phyloP scores from a whole-genome alignment of 1,284 basidiomycete genomes.

The Microbotryum saponariae region DNA sequence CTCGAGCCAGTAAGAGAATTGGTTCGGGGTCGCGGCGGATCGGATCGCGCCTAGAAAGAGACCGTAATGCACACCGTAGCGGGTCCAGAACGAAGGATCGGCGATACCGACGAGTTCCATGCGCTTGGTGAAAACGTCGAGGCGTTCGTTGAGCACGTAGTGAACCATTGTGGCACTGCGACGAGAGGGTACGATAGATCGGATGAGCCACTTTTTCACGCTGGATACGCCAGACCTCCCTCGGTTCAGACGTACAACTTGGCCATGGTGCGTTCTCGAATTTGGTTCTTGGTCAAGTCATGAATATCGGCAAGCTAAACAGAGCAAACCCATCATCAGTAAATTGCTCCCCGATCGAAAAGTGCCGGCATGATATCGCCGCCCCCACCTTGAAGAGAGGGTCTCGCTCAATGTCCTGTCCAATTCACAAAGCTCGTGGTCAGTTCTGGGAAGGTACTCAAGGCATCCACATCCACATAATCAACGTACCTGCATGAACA shows the following conservation, averaged over 20 bases:
- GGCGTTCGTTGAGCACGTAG: conserved; percentile 45
- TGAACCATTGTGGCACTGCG: conserved; percentile 42
- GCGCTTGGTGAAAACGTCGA: conserved; percentile 48
- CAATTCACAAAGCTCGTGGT: conserved; percentile 3
- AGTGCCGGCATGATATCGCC: neutral
- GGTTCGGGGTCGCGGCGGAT: conserved; percentile 38
- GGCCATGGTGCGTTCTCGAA: conserved; percentile 48
- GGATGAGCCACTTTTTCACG: neutral
- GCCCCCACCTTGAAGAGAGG: conserved; percentile 14
- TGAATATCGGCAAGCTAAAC: conserved; percentile 49
- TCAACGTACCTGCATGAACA: conserved; percentile 17
- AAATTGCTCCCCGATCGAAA: neutral
- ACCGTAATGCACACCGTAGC: conserved; percentile 51
- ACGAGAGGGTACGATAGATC: neutral
- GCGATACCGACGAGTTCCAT: conserved; percentile 47
- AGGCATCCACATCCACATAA: neutral
- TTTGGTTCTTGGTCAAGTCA: conserved; percentile 50
- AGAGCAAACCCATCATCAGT: neutral
- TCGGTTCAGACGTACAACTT: conserved; percentile 29
- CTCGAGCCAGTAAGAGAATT: conserved; percentile 50
- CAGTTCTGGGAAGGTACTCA: neutral
- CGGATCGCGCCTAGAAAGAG: conserved; percentile 44
- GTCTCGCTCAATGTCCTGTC: conserved; percentile 26
- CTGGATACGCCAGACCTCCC: conserved; percentile 29
- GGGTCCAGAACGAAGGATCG: conserved; percentile 52